Evolutionary conservation across 1,284 basidiomycete species (phyloP), one percentile per base, ranked within the genome.

Genomic region (Puccinia hordei): DNA sequence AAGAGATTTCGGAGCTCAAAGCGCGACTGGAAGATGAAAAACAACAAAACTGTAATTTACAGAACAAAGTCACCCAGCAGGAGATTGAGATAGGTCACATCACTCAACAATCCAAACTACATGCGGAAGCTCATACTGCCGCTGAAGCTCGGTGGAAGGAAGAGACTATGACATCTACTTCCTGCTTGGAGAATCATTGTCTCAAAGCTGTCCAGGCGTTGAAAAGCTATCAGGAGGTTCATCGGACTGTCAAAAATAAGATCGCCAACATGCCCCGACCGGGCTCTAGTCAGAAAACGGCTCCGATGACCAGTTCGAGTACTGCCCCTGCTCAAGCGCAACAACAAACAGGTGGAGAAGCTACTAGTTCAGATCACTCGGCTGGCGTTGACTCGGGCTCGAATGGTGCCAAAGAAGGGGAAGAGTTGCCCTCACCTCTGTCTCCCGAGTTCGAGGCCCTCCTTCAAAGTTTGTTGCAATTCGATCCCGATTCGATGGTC

Each of bases 401-500:
- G 30, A 63, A 63, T 63, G 2, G 53, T 63, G 19, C 59, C 79
- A 1, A 82, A 82, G 38, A 68, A 46, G 33, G 53, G 82, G 19
- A 83, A 51, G 63, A 83, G 33, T 81, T 81, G 41, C 82, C 83
- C 6, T 82, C 84, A 30, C 76, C 68, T 17, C 71, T 44, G 30
- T 77, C 81, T 3, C 90, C 90, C 5, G 91, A 93, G 83, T 91
- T 90, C 61, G 86, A 88, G 10, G 87, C 88, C 33, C 90, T 92
- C 1, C 86, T 94, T 57, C 90, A 92, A 78, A 87, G 89, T 24
- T 86, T 94, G 19, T 87, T 90, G 51, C 88, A 89, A 27, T 92
- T 93, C 83, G 93, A 95, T 84, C 90, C 94, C 81, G 92, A 93
- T 82, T 89, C 90, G 82, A 94, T 96, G 85, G 86, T 92, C 44